A percentile compares a stretch with the other conserved stretches of the same genome.
Evolutionary conservation across 345 rosid species (phyloP).

Genomic region (Cardamine occulta): DNA sequence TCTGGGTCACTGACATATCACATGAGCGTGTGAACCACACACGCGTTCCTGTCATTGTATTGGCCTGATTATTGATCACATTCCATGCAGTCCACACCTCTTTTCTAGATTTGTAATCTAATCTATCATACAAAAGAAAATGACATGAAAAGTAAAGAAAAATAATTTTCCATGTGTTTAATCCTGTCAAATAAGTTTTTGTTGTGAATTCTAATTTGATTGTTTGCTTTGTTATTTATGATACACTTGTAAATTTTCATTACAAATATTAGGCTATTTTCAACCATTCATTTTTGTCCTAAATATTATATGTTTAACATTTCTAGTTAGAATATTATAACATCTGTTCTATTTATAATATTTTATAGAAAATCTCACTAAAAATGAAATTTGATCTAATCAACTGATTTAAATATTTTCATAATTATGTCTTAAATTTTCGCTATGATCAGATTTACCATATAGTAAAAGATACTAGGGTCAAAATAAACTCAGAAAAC

Average conservation of each 20-base stretch:
- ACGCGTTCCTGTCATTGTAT: constrained; percentile 8
- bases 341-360: not conserved
- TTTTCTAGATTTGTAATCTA: not conserved
- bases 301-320: not conserved
- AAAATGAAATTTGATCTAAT: not conserved
- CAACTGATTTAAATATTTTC: not conserved
- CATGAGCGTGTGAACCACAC: constrained; percentile 27
- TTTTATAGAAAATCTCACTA: not conserved
- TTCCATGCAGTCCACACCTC: constrained; percentile 1
- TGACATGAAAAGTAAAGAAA: not conserved
- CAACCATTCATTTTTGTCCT: not conserved
- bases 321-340: not conserved
- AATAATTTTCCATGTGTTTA: no score
- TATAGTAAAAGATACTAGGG: not conserved
- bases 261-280: not conserved
- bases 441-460: not conserved
- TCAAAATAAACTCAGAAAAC: not conserved
- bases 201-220: not conserved
- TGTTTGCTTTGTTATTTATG: not conserved
- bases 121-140: no score
- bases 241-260: not conserved
- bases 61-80: constrained; percentile 14
- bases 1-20: constrained; percentile 3
- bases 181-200: not conserved
- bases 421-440: not conserved